Percentiles rank a stretch among this genome's conserved stretches.
These are phyloP conservation scores for Kodamaea nitidulidarum DNA, from an alignment of 805 yeast species.

Conservation along the genomic window DNA sequence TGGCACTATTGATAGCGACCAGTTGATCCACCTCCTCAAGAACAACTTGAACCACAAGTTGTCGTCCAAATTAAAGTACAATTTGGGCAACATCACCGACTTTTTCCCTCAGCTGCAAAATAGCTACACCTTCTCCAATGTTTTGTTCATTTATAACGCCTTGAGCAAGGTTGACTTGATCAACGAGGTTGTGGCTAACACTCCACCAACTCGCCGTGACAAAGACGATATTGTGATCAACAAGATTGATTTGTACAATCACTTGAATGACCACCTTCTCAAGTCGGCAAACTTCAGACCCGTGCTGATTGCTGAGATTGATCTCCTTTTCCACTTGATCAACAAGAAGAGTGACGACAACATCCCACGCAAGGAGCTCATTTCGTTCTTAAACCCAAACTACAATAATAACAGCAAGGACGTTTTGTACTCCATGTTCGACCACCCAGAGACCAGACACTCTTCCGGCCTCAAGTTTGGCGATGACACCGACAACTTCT, in stretches of 20 bases:
- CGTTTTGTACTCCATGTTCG: conserved; percentile 36
- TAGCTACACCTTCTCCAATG: conserved; percentile 34
- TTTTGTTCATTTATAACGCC: conserved; percentile 37
- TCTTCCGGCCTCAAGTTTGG: conserved; percentile 13
- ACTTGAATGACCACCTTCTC: conserved; percentile 41
- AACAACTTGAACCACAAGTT: conserved; percentile 41
- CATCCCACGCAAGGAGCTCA: conserved; percentile 40
- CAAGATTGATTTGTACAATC: conserved; percentile 37
- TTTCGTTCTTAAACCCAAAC: conserved; percentile 56
- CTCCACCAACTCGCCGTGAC: conserved; percentile 41
- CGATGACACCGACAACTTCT: conserved; percentile 34
- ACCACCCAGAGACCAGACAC: conserved; percentile 40
- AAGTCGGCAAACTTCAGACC: conserved; percentile 43
- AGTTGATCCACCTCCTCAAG: conserved; percentile 30
- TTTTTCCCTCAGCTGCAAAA: conserved; percentile 26
- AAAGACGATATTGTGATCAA: conserved; percentile 40
- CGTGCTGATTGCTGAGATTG: conserved; percentile 35
- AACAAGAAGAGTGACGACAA: conserved; percentile 32
- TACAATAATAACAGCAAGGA: conserved; percentile 31
- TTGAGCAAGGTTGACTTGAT: conserved; percentile 41
- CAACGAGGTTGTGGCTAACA: conserved; percentile 43
- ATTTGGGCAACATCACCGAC: conserved; percentile 32
- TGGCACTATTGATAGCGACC: conserved; percentile 27
- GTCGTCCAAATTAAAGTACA: conserved; percentile 33
- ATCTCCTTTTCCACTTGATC: conserved; percentile 39